Evolutionary conservation across 345 rosid genomes (phyloP).

Genomic region (Hypericum androsaemum): DNA sequence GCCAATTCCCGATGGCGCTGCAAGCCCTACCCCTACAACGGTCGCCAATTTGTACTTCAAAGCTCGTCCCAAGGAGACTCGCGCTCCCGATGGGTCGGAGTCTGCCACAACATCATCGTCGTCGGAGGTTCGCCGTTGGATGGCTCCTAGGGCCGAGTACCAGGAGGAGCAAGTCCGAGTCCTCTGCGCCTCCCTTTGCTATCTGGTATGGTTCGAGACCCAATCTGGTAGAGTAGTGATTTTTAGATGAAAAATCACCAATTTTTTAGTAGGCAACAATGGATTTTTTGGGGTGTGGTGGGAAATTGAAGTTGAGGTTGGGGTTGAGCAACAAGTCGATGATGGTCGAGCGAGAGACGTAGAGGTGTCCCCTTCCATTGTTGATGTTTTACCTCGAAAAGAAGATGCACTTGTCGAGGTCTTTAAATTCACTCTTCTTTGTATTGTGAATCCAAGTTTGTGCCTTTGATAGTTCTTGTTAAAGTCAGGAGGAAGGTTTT

Average conservation of each 20-base stretch:
- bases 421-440: no score
- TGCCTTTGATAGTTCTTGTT: no score
- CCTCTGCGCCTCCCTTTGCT: constrained; percentile 68
- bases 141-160: constrained; percentile 41
- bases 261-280: no score
- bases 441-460: no score
- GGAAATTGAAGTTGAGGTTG: constrained; percentile 34
- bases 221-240: background rate
- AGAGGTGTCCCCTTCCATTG: constrained; percentile 74
- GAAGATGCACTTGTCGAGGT: constrained; percentile 94
- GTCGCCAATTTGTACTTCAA: no score
- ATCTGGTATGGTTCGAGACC: constrained; percentile 44
- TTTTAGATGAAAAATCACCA: no score
- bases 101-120: constrained; percentile 26
- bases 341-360: constrained; percentile 86
- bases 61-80: constrained; percentile 7
- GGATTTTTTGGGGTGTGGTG: no score
- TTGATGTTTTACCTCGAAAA: constrained; percentile 78
- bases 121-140: constrained; percentile 25
- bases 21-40: no score
- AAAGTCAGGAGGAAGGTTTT: no score
- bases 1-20: constrained; percentile 26
- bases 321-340: constrained; percentile 87
- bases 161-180: constrained; percentile 73
- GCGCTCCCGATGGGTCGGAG: constrained; percentile 22